These are phyloP conservation scores for Cladorrhinum sp. DNA, from an alignment of 2,329 filamentous ascomycete species.

Conservation along the genomic window DNA sequence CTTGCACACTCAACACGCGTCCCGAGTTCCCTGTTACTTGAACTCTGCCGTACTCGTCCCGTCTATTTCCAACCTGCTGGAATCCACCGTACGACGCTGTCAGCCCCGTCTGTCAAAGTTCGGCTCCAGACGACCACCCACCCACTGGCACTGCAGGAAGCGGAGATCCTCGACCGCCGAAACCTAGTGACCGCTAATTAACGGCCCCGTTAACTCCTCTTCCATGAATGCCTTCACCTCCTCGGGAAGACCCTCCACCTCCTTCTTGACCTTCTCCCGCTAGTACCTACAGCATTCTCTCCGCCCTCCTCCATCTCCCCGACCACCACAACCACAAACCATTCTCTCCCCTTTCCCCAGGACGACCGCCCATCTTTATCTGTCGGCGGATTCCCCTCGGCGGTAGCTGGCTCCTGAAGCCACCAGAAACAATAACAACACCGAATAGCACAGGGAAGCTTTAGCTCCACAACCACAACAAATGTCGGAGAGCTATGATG, in stretches of 20 bases:
- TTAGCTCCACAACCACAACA: constrained; percentile 28
- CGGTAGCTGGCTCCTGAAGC: constrained; percentile 26
- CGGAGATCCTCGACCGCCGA: constrained; percentile 15
- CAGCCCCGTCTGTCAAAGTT: neutral
- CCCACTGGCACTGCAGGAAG: constrained; percentile 5
- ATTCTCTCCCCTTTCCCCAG: constrained; percentile 13
- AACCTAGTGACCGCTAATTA: constrained; percentile 18
- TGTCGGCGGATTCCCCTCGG: constrained; percentile 23
- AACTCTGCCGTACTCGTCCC: no score
- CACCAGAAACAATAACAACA: constrained; percentile 12
- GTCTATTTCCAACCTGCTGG: constrained; percentile 1
- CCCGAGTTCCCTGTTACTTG: neutral
- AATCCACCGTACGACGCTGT: constrained; percentile 2
- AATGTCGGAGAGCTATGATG: constrained; percentile 94
- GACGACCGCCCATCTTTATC: constrained; percentile 19
- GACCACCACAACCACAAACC: constrained; percentile 14
- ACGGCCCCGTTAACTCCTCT: constrained; percentile 20
- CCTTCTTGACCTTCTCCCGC: constrained; percentile 16
- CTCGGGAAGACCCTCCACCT: constrained; percentile 19
- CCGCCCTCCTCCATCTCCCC: constrained; percentile 2
- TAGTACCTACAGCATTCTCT: constrained; percentile 5
- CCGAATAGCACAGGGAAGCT: constrained; percentile 20
- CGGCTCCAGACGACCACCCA: neutral
- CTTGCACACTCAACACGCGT: constrained; percentile 31
- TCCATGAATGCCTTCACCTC: constrained; percentile 28